phyloP scores from a whole-genome alignment of 140 eudicot genomes.

The Senecio squalidus region DNA sequence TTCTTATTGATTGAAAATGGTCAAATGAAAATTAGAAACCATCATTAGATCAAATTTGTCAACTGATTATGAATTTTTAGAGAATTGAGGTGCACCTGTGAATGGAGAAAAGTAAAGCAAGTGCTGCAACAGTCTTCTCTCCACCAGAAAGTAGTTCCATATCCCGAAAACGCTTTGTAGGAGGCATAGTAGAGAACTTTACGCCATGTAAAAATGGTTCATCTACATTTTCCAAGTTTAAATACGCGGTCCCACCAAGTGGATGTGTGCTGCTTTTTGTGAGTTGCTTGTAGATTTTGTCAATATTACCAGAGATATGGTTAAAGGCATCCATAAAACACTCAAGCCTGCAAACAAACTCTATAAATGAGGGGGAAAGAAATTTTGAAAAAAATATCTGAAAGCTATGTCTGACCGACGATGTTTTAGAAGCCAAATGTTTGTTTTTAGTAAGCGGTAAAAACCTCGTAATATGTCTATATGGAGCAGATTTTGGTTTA shows the following conservation, averaged over 20 bases:
- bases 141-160: slow-evolving; percentile 98
- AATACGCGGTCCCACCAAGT: slow-evolving; percentile 89
- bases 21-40: not conserved
- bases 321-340: slow-evolving; percentile 79
- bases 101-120: slow-evolving; percentile 90
- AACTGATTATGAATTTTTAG: not conserved
- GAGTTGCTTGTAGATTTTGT: slow-evolving; percentile 88
- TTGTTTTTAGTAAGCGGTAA: too few relatives aligned
- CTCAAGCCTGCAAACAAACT: slow-evolving; percentile 40
- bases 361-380: too few relatives aligned
- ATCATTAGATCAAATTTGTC: not conserved
- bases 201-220: slow-evolving; percentile 91
- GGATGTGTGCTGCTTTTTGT: slow-evolving; percentile 82
- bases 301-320: slow-evolving; percentile 72
- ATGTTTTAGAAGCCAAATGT: too few relatives aligned
- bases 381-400: too few relatives aligned
- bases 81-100: slow-evolving; percentile 59
- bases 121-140: slow-evolving; percentile 98
- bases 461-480: too few relatives aligned
- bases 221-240: slow-evolving; percentile 80
- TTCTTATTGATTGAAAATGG: slow-evolving; percentile 91
- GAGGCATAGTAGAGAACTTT: slow-evolving; percentile 95
- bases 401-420: too few relatives aligned
- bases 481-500: too few relatives aligned
- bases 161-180: slow-evolving; percentile 94